Base-by-base conservation (phyloP, 345 rosid species). In the Populus nigra region DNA sequence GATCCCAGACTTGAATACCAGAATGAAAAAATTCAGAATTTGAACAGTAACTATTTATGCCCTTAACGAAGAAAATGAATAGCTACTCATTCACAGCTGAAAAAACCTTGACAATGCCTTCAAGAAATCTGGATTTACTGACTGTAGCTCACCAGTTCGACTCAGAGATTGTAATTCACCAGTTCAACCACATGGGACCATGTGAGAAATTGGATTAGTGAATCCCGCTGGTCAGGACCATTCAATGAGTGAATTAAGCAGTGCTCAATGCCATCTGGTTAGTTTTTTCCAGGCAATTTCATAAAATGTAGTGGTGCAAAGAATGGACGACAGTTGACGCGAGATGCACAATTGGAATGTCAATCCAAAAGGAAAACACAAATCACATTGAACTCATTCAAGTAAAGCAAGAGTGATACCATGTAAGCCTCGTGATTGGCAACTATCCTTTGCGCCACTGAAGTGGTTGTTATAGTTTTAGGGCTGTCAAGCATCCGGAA, bases 401-500 rank as follows among this genome's bases (percentile, higher is more conserved):
- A 72, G 65, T 25, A 36, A 20, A 18, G 18, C 59, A 68, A 7
- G 57, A 33, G 65, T 33, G 45, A 33, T 90, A 90, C 98, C 91
- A 53, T 72, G 83, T 91, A 95, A 62, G 92, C 93, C 45, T 91
- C 96, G 33, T 95, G 92, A 85, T 92, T 95, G 65, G 94, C 89
- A 71, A 91, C 89, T 75, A 95, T 95, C 87, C 98, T 91, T 80
- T 78, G 90, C 39, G 93, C 90, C 73, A 95, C 91, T 12, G 94
- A 86, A 70, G 89, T 77, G 33, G 99, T 95, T 45, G 94, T 93
- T 82, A 88, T 86, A 76, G 80, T 86, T 79, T 90, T 88, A 33
- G 94, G 91, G 83, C 99, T 95, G 36, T 91, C 89, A 69, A 93
- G 88, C 75, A 89, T 79, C 81, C 78, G 74, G 79, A 95, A 93